Evolutionary conservation across 2,329 filamentous ascomycete genomes (phyloP), one percentile per base, ranked within the genome.

Genomic region (Penicillium sp.): DNA sequence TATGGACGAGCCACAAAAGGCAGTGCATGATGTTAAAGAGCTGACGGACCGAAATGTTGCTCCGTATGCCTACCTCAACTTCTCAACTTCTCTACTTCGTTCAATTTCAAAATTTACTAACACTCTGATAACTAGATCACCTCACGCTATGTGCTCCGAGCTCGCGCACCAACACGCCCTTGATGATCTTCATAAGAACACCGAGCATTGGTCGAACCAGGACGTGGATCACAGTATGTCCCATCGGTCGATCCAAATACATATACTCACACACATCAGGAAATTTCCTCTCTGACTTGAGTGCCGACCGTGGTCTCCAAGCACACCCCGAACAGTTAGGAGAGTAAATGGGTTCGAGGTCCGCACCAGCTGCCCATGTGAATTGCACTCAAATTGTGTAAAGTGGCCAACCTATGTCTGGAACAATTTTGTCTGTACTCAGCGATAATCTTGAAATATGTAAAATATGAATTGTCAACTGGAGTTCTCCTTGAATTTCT

Each of bases 81-180:
- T 18, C 18, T 18, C 18, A 9, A 7, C 16, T 4, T 46, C 8
- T 5, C 21, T 3, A 7, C 9, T 11, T 13, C 1, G 10, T 22
- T 6, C 9, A 32, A 13, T 5, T 5, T 42, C 3, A 10, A 16
- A 13, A 4, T 5, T 22, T 13, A 10, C 43, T 57, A 16, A 59
- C 38, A 8, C 24, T 27, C 2, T 27, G 21, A 16, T 34, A 5
- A 38, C n/a, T 11, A 65, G 63, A 14, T 62, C 60, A 10, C 52
- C 61, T 4, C 55, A 57, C 31, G 38, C 57, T 2, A 59, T 56
- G 46, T 65, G 62, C 24, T 52, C 58, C 1, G 62, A 65, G 24
- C 60, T 64, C 5, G 58, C 63, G 1, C 63, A 65, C 5, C 58
- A 64, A 10, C 60, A 65, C 24, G 63, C 63, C 10, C 5, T 61